These are phyloP conservation scores for Oryza meyeriana DNA, from an alignment of 176 grass and related monocot species.

Conservation along the genomic window DNA sequence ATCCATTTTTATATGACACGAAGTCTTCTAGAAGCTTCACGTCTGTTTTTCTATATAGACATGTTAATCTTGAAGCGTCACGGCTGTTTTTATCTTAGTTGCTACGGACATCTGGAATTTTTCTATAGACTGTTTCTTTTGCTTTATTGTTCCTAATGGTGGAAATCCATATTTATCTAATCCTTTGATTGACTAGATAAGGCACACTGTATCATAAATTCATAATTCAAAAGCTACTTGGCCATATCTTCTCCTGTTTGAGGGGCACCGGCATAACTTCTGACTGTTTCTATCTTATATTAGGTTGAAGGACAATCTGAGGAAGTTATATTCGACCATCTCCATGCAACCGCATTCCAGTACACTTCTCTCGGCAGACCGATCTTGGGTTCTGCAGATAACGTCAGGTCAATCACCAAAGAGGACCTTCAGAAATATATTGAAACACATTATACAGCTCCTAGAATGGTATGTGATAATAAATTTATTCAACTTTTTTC, in stretches of 20 bases:
- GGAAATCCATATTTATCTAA: neutral
- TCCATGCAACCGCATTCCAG: slow-evolving; percentile 98
- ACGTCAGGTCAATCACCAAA: slow-evolving; percentile 85
- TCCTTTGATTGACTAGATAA: neutral
- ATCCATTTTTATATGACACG: neutral
- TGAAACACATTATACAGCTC: slow-evolving; percentile 85
- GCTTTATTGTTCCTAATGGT: neutral
- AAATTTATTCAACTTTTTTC: neutral
- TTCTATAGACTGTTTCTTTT: neutral
- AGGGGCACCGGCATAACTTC: neutral
- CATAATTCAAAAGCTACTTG: neutral
- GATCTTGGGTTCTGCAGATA: slow-evolving; percentile 78
- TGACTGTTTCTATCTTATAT: slow-evolving; percentile 22
- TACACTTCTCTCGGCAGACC: slow-evolving; percentile 88
- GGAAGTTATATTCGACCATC: slow-evolving; percentile 98
- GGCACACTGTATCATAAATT: neutral
- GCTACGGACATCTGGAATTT: neutral
- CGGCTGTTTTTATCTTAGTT: neutral
- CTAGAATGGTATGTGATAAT: slow-evolving; percentile 72
- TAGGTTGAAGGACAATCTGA: slow-evolving; percentile 87
- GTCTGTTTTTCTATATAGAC: neutral
- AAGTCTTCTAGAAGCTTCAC: neutral
- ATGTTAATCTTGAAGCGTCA: neutral
- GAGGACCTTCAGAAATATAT: slow-evolving; percentile 76
- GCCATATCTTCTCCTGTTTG: neutral